These are phyloP conservation scores for Marasmius fiardii DNA, from an alignment of 1,284 basidiomycete genomes.

Conservation along the genomic window DNA sequence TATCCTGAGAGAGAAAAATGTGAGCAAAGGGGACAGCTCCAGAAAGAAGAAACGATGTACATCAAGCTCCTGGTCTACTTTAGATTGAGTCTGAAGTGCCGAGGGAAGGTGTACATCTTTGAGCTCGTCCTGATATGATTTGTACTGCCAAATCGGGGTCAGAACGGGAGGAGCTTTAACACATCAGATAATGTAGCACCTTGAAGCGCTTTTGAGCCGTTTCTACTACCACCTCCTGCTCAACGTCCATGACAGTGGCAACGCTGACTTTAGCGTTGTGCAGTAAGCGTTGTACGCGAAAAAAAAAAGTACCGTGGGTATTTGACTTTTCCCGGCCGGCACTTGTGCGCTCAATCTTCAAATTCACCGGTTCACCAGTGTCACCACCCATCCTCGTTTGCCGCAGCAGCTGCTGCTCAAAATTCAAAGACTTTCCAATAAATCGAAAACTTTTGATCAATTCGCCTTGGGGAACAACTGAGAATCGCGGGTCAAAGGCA, in stretches of 20 bases:
- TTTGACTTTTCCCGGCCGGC: too few species aligned
- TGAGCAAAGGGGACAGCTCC: slow-evolving; percentile 9
- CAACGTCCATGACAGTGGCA: not conserved
- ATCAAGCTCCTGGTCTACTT: slow-evolving; percentile 44
- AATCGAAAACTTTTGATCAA: too few species aligned
- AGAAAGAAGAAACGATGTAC: slow-evolving; percentile 32
- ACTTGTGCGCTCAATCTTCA: too few species aligned
- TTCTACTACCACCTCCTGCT: not conserved
- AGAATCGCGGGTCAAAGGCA: too few species aligned
- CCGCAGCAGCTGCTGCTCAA: too few species aligned
- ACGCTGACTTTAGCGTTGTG: too few species aligned
- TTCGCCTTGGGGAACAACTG: too few species aligned
- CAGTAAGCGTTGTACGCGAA: too few species aligned
- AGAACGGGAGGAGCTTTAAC: not conserved
- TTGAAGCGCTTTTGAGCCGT: slow-evolving; percentile 11
- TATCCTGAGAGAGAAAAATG: slow-evolving; percentile 47
- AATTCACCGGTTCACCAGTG: too few species aligned
- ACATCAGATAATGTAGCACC: not conserved
- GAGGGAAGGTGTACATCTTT: slow-evolving; percentile 73
- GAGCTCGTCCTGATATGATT: slow-evolving; percentile 66
- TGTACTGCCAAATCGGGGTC: slow-evolving; percentile 43
- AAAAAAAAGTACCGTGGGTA: too few species aligned
- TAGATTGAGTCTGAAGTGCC: slow-evolving; percentile 43
- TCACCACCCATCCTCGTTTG: too few species aligned
- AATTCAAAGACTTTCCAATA: too few species aligned